Conservation (phyloP, 257 asterid species). For the Osmanthus fragrans region DNA sequence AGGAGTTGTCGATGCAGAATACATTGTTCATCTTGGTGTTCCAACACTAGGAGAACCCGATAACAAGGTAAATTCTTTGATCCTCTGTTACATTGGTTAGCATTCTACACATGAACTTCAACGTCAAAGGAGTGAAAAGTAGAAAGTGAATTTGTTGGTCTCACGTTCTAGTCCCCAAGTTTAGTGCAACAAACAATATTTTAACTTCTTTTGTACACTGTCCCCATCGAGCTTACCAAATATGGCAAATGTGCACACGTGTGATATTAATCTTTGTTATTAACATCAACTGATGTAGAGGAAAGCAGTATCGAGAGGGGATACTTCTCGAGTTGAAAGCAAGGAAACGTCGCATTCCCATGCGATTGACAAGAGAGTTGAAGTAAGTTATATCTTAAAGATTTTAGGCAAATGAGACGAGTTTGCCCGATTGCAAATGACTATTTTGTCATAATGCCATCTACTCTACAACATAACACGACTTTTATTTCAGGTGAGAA, state of each 20-base stretch:
- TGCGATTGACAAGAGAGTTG: constrained; percentile 49
- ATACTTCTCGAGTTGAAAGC: background rate
- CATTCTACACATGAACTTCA: too few relatives aligned
- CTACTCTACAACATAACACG: background rate
- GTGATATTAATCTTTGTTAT: background rate
- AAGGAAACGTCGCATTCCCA: background rate
- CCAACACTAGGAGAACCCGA: constrained; percentile 81
- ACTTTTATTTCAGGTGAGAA: constrained; percentile 54
- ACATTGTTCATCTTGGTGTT: constrained; percentile 75
- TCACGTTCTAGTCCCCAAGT: too few relatives aligned
- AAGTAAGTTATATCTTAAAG: constrained; percentile 42
- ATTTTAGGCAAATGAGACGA: background rate
- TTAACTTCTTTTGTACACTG: background rate
- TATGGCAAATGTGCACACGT: background rate
- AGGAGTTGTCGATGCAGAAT: constrained; percentile 86
- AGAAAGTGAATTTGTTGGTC: too few relatives aligned
- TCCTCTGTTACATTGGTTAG: background rate
- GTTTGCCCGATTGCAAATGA: background rate
- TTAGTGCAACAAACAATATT: too few relatives aligned
- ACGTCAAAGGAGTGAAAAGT: too few relatives aligned
- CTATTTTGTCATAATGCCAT: too few relatives aligned
- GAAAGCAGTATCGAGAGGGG: background rate
- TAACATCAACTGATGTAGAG: constrained; percentile 1
- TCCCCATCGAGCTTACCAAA: background rate
- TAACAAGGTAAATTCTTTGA: constrained; percentile 36